Evolutionary conservation across 2,329 filamentous ascomycete species (phyloP).

Genomic region (Botrytis hyacinthi): DNA sequence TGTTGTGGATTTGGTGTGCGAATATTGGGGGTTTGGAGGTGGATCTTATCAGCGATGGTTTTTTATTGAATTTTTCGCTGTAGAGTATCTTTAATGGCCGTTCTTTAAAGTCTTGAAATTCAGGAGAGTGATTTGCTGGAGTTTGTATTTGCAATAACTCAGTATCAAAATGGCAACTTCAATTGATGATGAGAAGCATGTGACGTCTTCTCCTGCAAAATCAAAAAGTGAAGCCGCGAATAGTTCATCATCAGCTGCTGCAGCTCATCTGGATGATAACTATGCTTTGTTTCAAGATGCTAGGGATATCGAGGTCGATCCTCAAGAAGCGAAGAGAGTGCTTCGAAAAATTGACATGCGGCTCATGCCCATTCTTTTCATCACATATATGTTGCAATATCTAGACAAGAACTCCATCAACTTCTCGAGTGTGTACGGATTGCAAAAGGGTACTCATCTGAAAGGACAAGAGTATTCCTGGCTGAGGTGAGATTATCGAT

Average conservation of each 20-base stretch:
- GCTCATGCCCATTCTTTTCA: constrained; percentile 55
- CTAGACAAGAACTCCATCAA: constrained; percentile 59
- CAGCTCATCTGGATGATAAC: constrained; percentile 39
- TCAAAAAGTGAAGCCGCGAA: constrained; percentile 19
- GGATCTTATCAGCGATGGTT: background rate
- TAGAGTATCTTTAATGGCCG: no score
- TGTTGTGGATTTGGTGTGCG: background rate
- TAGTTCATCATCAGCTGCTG: constrained; percentile 17
- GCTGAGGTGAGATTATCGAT: constrained; percentile 40
- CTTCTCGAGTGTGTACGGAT: constrained; percentile 50
- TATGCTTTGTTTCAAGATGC: constrained; percentile 41
- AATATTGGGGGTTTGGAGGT: background rate
- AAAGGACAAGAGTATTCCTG: constrained; percentile 51
- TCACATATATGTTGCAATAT: constrained; percentile 59
- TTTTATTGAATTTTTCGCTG: background rate
- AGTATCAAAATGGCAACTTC: constrained; percentile 18
- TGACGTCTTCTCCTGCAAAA: constrained; percentile 12
- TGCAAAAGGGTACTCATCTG: constrained; percentile 48
- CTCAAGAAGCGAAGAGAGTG: constrained; percentile 40
- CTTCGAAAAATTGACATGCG: constrained; percentile 55
- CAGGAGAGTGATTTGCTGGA: background rate
- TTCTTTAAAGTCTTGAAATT: background rate
- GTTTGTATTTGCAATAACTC: background rate
- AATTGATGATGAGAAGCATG: constrained; percentile 26
- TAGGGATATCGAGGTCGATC: constrained; percentile 33